Conservation (phyloP, 352 stramenopile species). For the Globisporangium apiculatum region DNA sequence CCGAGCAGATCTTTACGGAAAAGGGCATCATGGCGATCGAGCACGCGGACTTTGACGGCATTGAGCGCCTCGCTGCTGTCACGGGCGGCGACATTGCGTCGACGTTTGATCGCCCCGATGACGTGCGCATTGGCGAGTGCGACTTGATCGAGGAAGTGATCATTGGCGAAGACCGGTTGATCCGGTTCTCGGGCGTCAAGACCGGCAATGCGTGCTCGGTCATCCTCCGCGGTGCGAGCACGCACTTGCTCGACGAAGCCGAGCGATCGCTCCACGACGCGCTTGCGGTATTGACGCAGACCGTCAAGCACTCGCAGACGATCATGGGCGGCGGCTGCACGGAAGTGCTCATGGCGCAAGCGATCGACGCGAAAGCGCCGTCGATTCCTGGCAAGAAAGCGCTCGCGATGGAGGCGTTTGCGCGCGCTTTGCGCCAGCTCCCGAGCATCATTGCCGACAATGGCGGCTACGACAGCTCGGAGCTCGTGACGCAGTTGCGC, state of each 20-base stretch:
- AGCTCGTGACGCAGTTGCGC: constrained; percentile 95
- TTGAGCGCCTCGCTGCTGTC: constrained; percentile 96
- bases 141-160: constrained; percentile 98
- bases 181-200: constrained; percentile 98
- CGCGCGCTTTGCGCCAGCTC: constrained; percentile 93
- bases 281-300: constrained; percentile 95
- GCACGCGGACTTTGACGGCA: constrained; percentile 99
- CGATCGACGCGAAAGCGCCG: constrained; percentile 86
- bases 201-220: constrained; percentile 93
- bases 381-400: constrained; percentile 96
- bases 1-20: constrained; percentile 97
- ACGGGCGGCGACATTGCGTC: constrained; percentile 93
- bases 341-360: constrained; percentile 95
- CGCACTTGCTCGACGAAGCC: constrained; percentile 97
- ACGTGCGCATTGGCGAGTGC: constrained; percentile 95
- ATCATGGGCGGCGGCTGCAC: constrained; percentile 97
- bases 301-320: constrained; percentile 94
- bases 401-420: constrained; percentile 97
- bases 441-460: constrained; percentile 99
- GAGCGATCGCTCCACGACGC: constrained; percentile 99
- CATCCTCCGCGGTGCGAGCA: constrained; percentile 91
- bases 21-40: constrained; percentile 99
- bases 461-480: constrained; percentile 97
- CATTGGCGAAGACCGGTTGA: constrained; percentile 96
- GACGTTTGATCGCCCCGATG: constrained; percentile 98